Base-by-base conservation (phyloP, 148 eudicot genomes). In the Persicaria tinctoria region DNA sequence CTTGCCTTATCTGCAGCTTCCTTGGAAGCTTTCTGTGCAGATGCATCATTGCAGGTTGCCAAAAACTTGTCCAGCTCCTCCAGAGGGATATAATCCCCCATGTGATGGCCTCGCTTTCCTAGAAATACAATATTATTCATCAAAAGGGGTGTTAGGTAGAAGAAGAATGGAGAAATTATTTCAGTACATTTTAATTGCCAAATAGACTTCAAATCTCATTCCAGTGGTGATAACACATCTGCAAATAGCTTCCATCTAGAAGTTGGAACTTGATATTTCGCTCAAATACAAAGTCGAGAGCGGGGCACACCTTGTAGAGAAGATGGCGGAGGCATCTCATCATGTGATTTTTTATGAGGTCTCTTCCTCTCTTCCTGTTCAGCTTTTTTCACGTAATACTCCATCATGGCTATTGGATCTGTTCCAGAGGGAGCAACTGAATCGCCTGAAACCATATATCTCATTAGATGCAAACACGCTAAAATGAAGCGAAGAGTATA, bases 301-400 rank as follows among this genome's bases (percentile, higher is more conserved):
- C 62, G 17, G 27, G 46, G 56, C 70, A 48, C 38, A 90, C 98
- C 92, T 87, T 90, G 98, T 73, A 93, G 89, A 50, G 98, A 95
- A 72, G 92, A 83, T 70, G 98, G 98, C 53, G 98, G 97, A 78
- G 98, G 98, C 98, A 95, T 95, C 87, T 95, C 98, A 82, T 95
- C 96, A 77, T 85, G 83, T 45, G 98, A 95, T 60, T 84, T 86
- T 81, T 85, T 95, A 73, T 88, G 92, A 54, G 89, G 90, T 80
- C 83, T 86, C 79, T 72, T 86, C 82, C 79, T 90, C 87, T 95
- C 98, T 82, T 95, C 98, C 20, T 83, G 88, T 27, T 97, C 98
- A 72, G 98, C 98, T 80, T 89, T 92, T 79, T 92, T 95, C 88
- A 85, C 76, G 85, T 90, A 95, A 81, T 87, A 95, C 82, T 95